Conservation (phyloP, 129 eudicot genomes). For the Flaveria trinervia region DNA sequence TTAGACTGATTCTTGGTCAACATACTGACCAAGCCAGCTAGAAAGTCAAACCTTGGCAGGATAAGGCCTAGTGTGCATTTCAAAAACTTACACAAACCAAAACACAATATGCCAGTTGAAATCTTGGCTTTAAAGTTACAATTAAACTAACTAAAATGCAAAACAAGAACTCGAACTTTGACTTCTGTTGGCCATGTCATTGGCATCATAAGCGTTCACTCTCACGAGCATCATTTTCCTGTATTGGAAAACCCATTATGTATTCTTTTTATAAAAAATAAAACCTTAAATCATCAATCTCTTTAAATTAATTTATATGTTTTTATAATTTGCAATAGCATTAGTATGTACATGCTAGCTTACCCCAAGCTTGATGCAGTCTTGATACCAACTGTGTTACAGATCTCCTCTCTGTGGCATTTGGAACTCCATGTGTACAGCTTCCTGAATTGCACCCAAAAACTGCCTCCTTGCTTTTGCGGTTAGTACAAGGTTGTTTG, state of each 20-base stretch:
- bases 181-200: constrained; percentile 21
- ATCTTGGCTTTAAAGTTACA: constrained; percentile 3
- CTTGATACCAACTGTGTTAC: constrained; percentile 51
- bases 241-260: constrained; percentile 4
- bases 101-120: constrained; percentile 22
- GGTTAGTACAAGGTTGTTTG: constrained; percentile 49
- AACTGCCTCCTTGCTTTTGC: constrained; percentile 57
- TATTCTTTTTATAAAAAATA: not conserved
- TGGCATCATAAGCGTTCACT: not conserved
- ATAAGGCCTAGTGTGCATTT: not conserved
- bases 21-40: not conserved
- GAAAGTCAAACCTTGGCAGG: constrained; percentile 11
- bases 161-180: constrained; percentile 14
- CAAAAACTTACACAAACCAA: not conserved
- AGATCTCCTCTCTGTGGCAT: constrained; percentile 61
- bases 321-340: not conserved
- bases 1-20: constrained; percentile 18
- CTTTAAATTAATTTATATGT: not conserved
- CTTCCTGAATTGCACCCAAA: constrained; percentile 60
- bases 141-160: constrained; percentile 23
- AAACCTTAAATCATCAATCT: not conserved
- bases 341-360: constrained; percentile 18
- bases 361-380: constrained; percentile 77
- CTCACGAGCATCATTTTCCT: constrained; percentile 55
- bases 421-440: constrained; percentile 51